Conservation (phyloP, 106 monocot genomes). For the Iris macrosiphon region DNA sequence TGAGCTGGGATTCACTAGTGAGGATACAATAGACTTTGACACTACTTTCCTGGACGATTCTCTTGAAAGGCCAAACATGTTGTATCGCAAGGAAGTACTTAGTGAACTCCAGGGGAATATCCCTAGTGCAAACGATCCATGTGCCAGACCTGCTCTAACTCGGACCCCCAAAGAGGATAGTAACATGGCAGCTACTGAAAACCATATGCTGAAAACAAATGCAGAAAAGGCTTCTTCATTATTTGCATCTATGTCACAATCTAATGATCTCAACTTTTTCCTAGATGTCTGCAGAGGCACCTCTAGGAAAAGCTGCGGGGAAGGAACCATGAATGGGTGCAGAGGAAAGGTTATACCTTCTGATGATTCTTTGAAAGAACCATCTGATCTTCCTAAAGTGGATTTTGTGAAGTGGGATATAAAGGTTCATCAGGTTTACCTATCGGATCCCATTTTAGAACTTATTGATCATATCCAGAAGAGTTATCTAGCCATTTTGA, state of each 20-base stretch:
- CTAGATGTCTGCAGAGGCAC: constrained; percentile 46
- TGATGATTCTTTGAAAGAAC: constrained; percentile 8
- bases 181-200: constrained; percentile 1
- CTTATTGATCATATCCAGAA: constrained; percentile 36
- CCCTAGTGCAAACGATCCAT: constrained; percentile 7
- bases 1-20: constrained; percentile 17
- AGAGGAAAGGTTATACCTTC: constrained; percentile 7
- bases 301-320: constrained; percentile 5
- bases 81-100: constrained; percentile 24
- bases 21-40: constrained; percentile 11
- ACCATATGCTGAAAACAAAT: constrained; percentile 8
- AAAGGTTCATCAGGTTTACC: constrained; percentile 36
- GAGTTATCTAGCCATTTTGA: constrained; percentile 32
- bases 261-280: constrained; percentile 61
- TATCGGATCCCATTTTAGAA: constrained; percentile 32
- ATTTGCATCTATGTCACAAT: constrained; percentile 52
- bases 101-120: constrained; percentile 10
- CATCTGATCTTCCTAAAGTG: constrained; percentile 10
- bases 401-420: constrained; percentile 18
- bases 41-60: constrained; percentile 47
- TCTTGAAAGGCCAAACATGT: constrained; percentile 10
- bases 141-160: constrained; percentile 9
- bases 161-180: constrained; percentile 12
- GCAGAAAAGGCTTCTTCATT: constrained; percentile 31
- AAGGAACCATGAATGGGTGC: constrained; percentile 5